Base-by-base conservation (phyloP, 371 early-diverging fungal genomes). In the Mucor mucedo region DNA sequence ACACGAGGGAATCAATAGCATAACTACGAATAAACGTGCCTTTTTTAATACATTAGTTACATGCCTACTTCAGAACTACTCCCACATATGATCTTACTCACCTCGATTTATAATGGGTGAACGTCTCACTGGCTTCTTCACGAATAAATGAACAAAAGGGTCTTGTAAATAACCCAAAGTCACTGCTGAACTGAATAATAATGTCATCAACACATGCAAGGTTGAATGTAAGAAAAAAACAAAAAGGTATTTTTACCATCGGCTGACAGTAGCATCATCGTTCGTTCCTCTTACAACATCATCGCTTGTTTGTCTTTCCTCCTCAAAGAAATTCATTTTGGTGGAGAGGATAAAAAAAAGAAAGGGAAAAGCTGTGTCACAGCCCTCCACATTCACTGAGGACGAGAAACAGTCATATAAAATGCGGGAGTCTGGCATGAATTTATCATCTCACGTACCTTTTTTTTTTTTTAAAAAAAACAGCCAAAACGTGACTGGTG, bases 81-180 rank as follows among this genome's bases (percentile, higher is more conserved):
- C 16, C 2, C 5, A 13, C 2, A 50, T 29, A 3, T 14, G 48
- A 30, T 30, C 28, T 4, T 30, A 10, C 32, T 7, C 1, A 82
- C 95, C 97, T 76, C 96, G 77, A 71, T 98, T 97, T 60, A 98
- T 96, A 50, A 98, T 84, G 39, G 97, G 98, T n/a, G 94, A 87
- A 10, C 93, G 78, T 21, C 89, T 76, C 2, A 78, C 78, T 10
- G 89, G 78, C 5, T 78, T 77, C 56, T 83, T 84, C 3, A 93
- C 90, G 82, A 98, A 96, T 44, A 75, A 71, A 49, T 76, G 71
- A 13, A 90, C 90, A 75, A 84, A 96, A 4, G 89, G 89, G 67
- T 98, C 97, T 14, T 78, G 52, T 55, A 96, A 74, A 71, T 98
- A 96, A 2, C 93, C 94, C 4, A 85, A 68, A 1, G 79, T 70